A percentile compares a stretch with the other conserved stretches of the same genome.
These are phyloP conservation scores for Babesia gibsoni DNA, from an alignment of 169 alveolate species.

Conservation along the genomic window DNA sequence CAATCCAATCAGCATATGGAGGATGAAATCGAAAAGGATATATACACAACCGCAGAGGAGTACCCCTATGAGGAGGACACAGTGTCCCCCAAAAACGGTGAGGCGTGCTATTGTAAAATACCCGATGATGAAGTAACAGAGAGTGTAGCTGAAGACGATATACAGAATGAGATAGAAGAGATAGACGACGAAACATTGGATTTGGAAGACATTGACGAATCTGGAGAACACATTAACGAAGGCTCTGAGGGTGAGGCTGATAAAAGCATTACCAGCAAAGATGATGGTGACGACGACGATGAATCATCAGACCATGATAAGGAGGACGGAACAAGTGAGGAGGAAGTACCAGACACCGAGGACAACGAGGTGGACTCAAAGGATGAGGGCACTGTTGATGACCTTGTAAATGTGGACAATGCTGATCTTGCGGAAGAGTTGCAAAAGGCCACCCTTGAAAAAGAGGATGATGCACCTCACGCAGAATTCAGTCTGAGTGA, in stretches of 20 bases:
- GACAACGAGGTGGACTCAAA: not conserved
- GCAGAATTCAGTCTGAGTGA: not conserved
- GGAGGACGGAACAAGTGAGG: slow-evolving; percentile 2
- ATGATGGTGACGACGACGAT: not conserved
- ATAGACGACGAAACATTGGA: not conserved
- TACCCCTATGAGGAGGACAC: no score
- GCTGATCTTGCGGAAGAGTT: not conserved
- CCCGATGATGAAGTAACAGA: no score
- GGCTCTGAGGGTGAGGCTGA: not conserved
- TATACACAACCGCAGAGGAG: no score
- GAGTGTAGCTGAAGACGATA: not conserved
- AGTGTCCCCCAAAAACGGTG: no score
- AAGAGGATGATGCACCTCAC: not conserved
- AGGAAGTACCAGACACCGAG: not conserved
- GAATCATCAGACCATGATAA: not conserved
- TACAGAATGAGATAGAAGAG: not conserved
- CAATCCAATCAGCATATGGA: no score
- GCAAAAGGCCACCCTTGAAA: not conserved
- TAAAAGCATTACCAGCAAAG: not conserved
- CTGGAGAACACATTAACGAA: not conserved
- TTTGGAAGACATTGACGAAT: not conserved
- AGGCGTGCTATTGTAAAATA: no score
- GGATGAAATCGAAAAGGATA: no score
- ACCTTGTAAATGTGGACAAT: not conserved
- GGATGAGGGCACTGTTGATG: not conserved